phyloP scores from a whole-genome alignment of 352 stramenopile species.

The Phytophthora pseudosyringae region DNA sequence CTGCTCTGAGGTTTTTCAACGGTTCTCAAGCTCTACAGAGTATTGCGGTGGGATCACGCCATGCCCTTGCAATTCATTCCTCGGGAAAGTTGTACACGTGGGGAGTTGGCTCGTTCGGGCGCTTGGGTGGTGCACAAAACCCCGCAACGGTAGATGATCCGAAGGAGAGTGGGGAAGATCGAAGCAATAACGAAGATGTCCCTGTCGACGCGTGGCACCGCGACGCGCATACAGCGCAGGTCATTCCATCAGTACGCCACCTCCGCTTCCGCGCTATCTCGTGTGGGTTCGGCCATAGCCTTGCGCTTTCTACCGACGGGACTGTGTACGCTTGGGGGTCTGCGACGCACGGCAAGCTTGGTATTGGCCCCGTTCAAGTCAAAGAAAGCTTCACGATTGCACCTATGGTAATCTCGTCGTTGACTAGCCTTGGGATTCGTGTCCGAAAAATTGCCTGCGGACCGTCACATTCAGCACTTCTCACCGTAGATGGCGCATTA shows the following conservation, averaged over 20 bases:
- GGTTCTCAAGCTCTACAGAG: conserved; percentile 60
- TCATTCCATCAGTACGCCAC: conserved; percentile 45
- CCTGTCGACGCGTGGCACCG: conserved; percentile 53
- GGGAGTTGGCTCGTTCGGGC: conserved; percentile 75
- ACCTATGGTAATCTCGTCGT: conserved; percentile 51
- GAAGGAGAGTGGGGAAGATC: background rate
- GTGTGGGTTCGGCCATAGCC: conserved; percentile 73
- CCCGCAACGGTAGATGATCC: background rate
- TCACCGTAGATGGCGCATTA: conserved; percentile 61
- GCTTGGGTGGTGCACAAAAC: conserved; percentile 50
- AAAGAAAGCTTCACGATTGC: conserved; percentile 72
- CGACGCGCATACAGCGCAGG: conserved; percentile 54
- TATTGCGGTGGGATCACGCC: conserved; percentile 71
- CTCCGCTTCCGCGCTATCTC: conserved; percentile 64
- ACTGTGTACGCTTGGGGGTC: conserved; percentile 83
- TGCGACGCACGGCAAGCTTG: conserved; percentile 75
- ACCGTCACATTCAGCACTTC: conserved; percentile 73
- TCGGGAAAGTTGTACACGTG: conserved; percentile 72
- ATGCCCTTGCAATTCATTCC: conserved; percentile 70
- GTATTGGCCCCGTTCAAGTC: conserved; percentile 48
- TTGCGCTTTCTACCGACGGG: conserved; percentile 66
- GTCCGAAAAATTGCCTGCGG: conserved; percentile 79
- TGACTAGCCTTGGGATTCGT: conserved; percentile 25
- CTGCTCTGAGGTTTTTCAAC: conserved; percentile 47
- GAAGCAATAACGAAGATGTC: conserved; percentile 17